Evolutionary conservation across 2,329 filamentous ascomycete genomes (phyloP).

Genomic region (Calonectria montana): DNA sequence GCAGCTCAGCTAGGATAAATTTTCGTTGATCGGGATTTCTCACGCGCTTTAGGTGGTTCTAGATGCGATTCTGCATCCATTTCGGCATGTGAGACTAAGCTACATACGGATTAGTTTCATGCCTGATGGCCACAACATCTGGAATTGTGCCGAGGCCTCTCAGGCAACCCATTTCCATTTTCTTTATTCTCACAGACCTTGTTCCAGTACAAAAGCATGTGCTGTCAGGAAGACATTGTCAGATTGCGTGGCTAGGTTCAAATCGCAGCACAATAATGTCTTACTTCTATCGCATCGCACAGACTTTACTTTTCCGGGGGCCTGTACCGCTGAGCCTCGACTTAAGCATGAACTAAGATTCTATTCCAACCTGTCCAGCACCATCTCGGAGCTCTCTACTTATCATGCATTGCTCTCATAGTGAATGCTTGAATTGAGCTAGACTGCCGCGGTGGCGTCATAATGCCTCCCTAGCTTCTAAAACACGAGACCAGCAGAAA

Average conservation of each 20-base stretch:
- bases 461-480: background rate
- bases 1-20: background rate
- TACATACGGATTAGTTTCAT: background rate
- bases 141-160: background rate
- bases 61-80: background rate
- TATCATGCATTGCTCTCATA: background rate
- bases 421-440: background rate
- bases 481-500: background rate
- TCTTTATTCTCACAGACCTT: background rate
- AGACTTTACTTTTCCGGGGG: background rate
- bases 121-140: background rate
- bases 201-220: background rate
- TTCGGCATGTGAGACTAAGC: background rate
- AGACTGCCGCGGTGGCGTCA: background rate
- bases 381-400: background rate
- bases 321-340: background rate
- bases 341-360: background rate
- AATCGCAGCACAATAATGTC: conserved; percentile 1
- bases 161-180: too few species aligned
- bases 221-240: background rate
- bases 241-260: background rate
- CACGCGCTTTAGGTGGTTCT: background rate
- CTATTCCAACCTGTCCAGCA: background rate
- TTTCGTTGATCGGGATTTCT: background rate
- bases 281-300: background rate